Evolutionary conservation across 2,329 filamentous ascomycete species (phyloP).

Genomic region (Fusarium tricinctum): DNA sequence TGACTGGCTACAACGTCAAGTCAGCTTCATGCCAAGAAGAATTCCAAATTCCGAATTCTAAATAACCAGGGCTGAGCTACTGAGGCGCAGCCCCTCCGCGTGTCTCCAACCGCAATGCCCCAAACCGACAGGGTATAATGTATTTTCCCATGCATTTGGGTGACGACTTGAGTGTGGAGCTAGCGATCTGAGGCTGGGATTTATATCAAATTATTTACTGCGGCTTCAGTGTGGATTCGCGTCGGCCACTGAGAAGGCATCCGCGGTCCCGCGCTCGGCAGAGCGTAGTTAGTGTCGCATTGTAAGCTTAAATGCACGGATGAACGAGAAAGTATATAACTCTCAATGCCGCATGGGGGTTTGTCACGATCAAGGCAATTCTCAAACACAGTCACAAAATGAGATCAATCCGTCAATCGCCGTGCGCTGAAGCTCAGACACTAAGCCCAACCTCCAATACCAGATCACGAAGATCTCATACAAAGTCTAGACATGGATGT

Average conservation of each 20-base stretch:
- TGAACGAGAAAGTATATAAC: conserved; percentile 8
- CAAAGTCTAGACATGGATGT: conserved; percentile 46
- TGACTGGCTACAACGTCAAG: background rate
- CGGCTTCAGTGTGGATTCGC: conserved; percentile 11
- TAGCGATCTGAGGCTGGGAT: conserved; percentile 1
- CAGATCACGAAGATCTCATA: conserved; percentile 40
- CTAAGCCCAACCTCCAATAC: conserved; percentile 2
- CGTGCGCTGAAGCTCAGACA: background rate
- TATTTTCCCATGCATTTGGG: background rate
- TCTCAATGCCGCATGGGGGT: background rate
- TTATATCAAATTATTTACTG: conserved; percentile 30
- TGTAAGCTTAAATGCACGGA: conserved; percentile 11
- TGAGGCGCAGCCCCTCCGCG: conserved; percentile 22
- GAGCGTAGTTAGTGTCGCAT: background rate
- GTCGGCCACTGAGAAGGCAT: background rate
- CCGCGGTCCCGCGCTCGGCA: background rate
- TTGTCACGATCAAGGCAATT: background rate
- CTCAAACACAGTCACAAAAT: background rate
- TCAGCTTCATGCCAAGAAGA: too few species aligned
- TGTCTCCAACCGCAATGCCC: background rate
- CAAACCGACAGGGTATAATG: background rate
- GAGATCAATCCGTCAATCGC: background rate
- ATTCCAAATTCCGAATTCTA: conserved; percentile 15
- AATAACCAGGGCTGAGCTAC: conserved; percentile 23
- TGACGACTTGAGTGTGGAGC: conserved; percentile 7